phyloP scores from a whole-genome alignment of 1,139 yeast genomes.

The Taphrina sp. region DNA sequence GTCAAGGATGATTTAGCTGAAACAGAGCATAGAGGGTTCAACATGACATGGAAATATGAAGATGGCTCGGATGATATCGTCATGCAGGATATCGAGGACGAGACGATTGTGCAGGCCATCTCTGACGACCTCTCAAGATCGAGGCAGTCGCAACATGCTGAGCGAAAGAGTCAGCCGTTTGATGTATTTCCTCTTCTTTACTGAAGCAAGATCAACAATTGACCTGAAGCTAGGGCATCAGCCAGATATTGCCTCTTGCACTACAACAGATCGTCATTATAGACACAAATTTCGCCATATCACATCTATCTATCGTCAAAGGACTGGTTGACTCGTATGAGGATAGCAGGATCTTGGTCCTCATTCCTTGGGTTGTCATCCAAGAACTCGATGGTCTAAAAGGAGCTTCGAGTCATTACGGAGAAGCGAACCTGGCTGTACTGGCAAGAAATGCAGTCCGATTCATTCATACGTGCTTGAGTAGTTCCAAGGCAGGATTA shows the following conservation, averaged over 20 bases:
- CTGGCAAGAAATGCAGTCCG: slow-evolving; percentile 73
- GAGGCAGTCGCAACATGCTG: background rate
- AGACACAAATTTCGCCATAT: slow-evolving; percentile 75
- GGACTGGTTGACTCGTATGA: slow-evolving; percentile 49
- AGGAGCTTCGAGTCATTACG: slow-evolving; percentile 28
- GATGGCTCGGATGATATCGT: slow-evolving; percentile 39
- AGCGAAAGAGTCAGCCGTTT: background rate
- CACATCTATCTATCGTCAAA: slow-evolving; percentile 60
- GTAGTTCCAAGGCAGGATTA: slow-evolving; percentile 53
- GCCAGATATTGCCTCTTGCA: slow-evolving; percentile 1
- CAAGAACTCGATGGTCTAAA: slow-evolving; percentile 81
- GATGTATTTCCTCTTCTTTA: slow-evolving; percentile 8
- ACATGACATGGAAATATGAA: too few relatives aligned
- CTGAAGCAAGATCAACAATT: too few relatives aligned
- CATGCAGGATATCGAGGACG: slow-evolving; percentile 34
- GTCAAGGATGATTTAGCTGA: too few relatives aligned
- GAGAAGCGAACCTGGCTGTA: slow-evolving; percentile 30
- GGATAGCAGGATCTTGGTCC: slow-evolving; percentile 51
- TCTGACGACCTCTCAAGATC: background rate
- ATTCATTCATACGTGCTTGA: slow-evolving; percentile 70
- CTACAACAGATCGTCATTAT: slow-evolving; percentile 51
- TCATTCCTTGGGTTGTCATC: slow-evolving; percentile 69
- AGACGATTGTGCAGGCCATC: slow-evolving; percentile 9
- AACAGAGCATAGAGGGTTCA: too few relatives aligned
- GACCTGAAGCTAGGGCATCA: too few relatives aligned